These are phyloP conservation scores for Russula foetens DNA, from an alignment of 768 basidiomycete species.

Conservation along the genomic window DNA sequence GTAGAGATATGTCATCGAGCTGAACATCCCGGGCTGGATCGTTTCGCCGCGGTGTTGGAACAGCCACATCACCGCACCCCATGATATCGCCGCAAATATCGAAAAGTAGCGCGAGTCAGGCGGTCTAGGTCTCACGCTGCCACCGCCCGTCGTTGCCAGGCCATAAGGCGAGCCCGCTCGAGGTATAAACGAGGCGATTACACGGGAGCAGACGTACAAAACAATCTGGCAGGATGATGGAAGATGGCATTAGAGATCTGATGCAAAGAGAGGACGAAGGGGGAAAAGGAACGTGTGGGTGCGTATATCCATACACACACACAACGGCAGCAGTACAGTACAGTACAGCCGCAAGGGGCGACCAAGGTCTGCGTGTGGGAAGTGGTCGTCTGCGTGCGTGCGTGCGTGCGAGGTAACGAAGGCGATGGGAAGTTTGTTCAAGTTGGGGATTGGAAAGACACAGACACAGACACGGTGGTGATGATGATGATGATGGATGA, in stretches of 20 bases:
- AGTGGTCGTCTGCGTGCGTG: too few relatives aligned
- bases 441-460: not conserved
- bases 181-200: constrained; percentile 86
- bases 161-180: constrained; percentile 55
- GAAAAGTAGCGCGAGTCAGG: constrained; percentile 82
- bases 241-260: not conserved
- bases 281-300: not conserved
- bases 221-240: constrained; percentile 58
- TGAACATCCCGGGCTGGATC: constrained; percentile 97
- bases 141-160: constrained; percentile 32
- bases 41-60: constrained; percentile 82
- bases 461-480: too few relatives aligned
- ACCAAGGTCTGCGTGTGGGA: not conserved
- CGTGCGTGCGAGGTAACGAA: too few relatives aligned
- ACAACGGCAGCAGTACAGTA: too few relatives aligned
- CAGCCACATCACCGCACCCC: constrained; percentile 97
- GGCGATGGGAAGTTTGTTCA: not conserved
- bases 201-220: constrained; percentile 89
- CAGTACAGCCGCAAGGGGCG: not conserved
- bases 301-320: too few relatives aligned
- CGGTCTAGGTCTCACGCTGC: constrained; percentile 60
- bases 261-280: not conserved
- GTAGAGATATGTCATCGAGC: constrained; percentile 93
- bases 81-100: constrained; percentile 77
- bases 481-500: too few relatives aligned